Evolutionary conservation across 192 early-diverging fungal genomes (phyloP), one percentile per base, ranked within the genome.

Genomic region (Coemansia sp.): DNA sequence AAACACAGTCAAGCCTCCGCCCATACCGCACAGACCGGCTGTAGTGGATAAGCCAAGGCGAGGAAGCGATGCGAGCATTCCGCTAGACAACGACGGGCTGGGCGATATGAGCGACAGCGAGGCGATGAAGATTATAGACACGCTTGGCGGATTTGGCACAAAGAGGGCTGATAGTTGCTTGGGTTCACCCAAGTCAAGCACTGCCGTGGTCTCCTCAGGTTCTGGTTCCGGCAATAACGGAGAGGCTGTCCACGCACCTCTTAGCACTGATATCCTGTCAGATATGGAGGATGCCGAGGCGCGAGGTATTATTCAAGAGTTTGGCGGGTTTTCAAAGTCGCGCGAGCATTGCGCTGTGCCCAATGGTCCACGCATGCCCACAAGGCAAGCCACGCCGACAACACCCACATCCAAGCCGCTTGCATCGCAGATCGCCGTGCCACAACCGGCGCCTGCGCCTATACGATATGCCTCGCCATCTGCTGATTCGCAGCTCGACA

Each of bases 261-360:
- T 25, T n/a, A 32, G 15, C 4, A n/a, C 14, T 17, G 64, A 45
- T 15, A 54, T 62, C 20, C 40, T 76, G 24, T 19, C 49, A 20
- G 76, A 78, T 42, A 78, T 78, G 76, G 65, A 46, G 24, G 69
- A 67, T 6, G 60, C 6, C 2, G 78, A 81, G 29, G 78, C 66
- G 20, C 25, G 62, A 19, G 7, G 14, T 24, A 68, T 81, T n/a
- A 20, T 81, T 7, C 38, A 42, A 8, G 25, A 62, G 22, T 54
- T 68, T 20, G 78, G 78, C 37, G 78, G 78, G 56, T 81, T 81
- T 47, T 36, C 59, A 20, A 62, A 42, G 51, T 32, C 29, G 51
- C 51, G 51, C 27, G 51, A 54, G 57, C 32, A 54, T 32, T 54
- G 51, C 1, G 14, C 51, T 8, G 27, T 32, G 27, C 4, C 29